These are phyloP conservation scores for Beauveria medogensis DNA, from an alignment of 2,329 filamentous ascomycete genomes.

Conservation along the genomic window DNA sequence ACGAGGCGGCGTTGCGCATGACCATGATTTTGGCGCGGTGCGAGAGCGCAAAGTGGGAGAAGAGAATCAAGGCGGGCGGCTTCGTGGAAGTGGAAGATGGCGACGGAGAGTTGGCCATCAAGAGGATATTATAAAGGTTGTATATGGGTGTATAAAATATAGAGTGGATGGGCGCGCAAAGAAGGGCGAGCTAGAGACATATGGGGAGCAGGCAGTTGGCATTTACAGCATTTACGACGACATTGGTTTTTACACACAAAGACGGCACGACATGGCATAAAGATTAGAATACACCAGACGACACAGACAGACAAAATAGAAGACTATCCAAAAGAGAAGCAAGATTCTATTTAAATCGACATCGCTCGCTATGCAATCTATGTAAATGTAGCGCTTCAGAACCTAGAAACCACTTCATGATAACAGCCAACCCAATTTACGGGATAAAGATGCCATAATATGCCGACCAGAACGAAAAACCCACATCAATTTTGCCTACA, in stretches of 20 bases:
- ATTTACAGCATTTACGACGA: background rate
- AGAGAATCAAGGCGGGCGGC: slow-evolving; percentile 54
- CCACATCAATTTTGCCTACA: slow-evolving; percentile 31
- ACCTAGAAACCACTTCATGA: background rate
- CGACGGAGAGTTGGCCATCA: slow-evolving; percentile 43
- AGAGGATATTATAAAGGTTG: slow-evolving; percentile 18
- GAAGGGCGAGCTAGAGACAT: background rate
- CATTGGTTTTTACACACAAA: background rate
- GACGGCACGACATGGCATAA: background rate
- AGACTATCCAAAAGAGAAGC: background rate
- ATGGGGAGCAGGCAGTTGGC: background rate
- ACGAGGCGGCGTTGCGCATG: slow-evolving; percentile 55
- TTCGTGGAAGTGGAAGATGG: slow-evolving; percentile 41
- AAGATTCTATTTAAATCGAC: background rate
- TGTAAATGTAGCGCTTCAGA: background rate
- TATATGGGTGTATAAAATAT: slow-evolving; percentile 6
- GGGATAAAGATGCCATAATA: too few relatives aligned
- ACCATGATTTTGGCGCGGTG: slow-evolving; percentile 67
- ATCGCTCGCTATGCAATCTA: slow-evolving; percentile 11
- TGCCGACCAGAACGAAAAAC: too few relatives aligned
- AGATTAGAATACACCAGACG: background rate
- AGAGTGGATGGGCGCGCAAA: background rate
- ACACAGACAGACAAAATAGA: background rate
- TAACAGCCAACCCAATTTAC: background rate
- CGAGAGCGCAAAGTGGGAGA: slow-evolving; percentile 71